Percentiles rank a stretch among this genome's conserved stretches.
These are phyloP conservation scores for Bipolaris zeicola DNA, from an alignment of 2,329 filamentous ascomycete genomes.

Conservation along the genomic window DNA sequence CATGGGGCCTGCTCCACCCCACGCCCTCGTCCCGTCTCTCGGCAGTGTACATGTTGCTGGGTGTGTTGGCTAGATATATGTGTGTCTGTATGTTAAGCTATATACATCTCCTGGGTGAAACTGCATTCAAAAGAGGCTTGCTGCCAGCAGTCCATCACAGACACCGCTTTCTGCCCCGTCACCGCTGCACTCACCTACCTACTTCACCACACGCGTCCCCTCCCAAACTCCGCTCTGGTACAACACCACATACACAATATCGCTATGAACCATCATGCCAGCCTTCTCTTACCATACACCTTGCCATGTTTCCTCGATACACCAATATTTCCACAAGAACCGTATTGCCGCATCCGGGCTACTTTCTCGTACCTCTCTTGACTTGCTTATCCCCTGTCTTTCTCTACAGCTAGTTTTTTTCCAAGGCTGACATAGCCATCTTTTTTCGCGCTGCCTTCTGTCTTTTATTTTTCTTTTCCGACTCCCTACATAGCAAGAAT, in stretches of 20 bases:
- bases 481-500: too few relatives aligned
- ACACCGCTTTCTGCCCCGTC: not conserved
- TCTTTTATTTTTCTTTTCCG: not conserved
- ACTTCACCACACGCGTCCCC: too few relatives aligned
- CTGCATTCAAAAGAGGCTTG: too few relatives aligned
- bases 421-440: not conserved
- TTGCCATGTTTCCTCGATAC: not conserved
- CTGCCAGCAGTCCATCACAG: not conserved
- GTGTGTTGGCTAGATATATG: not conserved
- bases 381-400: too few relatives aligned
- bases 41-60: too few relatives aligned
- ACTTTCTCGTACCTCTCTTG: not conserved
- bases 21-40: not conserved
- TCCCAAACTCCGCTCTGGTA: too few relatives aligned
- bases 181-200: not conserved
- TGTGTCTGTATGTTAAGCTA: not conserved
- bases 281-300: not conserved
- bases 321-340: not conserved
- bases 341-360: too few relatives aligned
- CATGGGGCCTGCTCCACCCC: not conserved
- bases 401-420: too few relatives aligned
- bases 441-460: not conserved
- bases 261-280: not conserved
- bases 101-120: too few relatives aligned
- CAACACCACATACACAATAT: not conserved